phyloP scores from a whole-genome alignment of 192 early-diverging fungal genomes.

The Backusella australiensis region DNA sequence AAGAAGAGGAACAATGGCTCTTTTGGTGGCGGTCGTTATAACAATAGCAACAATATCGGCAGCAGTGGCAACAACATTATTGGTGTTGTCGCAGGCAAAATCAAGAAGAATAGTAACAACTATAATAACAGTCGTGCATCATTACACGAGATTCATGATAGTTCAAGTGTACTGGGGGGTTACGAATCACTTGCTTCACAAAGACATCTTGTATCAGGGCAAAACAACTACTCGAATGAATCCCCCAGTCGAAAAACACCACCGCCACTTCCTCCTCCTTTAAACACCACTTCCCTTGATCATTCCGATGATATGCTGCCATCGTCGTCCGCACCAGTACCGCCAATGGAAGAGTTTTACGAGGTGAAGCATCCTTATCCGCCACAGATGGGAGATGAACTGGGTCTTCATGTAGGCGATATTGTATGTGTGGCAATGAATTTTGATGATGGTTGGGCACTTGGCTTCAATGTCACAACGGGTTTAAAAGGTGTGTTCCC shows the following conservation, averaged over 20 bases:
- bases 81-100: not conserved
- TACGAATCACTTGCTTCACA: slow-evolving; percentile 14
- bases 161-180: not conserved
- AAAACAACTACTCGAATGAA: not conserved
- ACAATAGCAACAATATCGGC: not conserved
- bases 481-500: slow-evolving; percentile 81
- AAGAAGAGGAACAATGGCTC: not conserved
- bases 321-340: not conserved
- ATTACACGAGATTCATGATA: not conserved
- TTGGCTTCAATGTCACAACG: slow-evolving; percentile 75
- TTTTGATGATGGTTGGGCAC: slow-evolving; percentile 92
- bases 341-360: slow-evolving; percentile 31
- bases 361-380: slow-evolving; percentile 58
- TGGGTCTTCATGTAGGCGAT: slow-evolving; percentile 68
- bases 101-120: not conserved
- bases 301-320: not conserved
- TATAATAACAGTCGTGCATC: not conserved
- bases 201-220: slow-evolving; percentile 2
- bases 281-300: not conserved
- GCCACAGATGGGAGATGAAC: slow-evolving; percentile 76
- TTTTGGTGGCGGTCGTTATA: not conserved
- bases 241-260: not conserved
- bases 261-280: not conserved
- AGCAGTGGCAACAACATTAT: not conserved
- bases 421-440: slow-evolving; percentile 67